phyloP scores from a whole-genome alignment of 495 filamentous ascomycete species.

The Penicillium riverlandense region DNA sequence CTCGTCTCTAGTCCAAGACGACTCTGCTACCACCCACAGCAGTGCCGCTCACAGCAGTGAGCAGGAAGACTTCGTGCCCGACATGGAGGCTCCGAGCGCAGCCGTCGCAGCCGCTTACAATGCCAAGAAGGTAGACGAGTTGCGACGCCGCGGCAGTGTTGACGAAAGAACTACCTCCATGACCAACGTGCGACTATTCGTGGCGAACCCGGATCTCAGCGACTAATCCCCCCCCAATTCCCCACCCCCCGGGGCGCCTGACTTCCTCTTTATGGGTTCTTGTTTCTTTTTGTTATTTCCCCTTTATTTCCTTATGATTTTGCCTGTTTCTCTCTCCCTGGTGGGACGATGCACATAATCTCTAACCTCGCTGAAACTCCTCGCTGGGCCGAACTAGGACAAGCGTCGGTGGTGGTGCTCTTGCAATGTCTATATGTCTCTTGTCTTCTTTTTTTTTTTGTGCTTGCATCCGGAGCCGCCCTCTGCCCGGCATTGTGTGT shows the following conservation, averaged over 20 bases:
- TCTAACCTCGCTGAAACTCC: slow-evolving; percentile 5
- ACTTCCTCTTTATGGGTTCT: background rate
- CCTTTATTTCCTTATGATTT: slow-evolving; percentile 9
- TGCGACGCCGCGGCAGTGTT: slow-evolving; percentile 81
- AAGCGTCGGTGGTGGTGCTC: slow-evolving; percentile 14
- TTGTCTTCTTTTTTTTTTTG: slow-evolving; percentile 1
- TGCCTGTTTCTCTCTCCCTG: slow-evolving; percentile 5
- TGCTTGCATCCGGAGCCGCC: slow-evolving; percentile 6
- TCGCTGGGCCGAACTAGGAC: slow-evolving; percentile 3
- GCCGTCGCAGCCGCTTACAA: slow-evolving; percentile 49
- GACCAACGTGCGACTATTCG: slow-evolving; percentile 79
- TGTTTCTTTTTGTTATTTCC: slow-evolving; percentile 7
- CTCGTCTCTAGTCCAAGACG: slow-evolving; percentile 36
- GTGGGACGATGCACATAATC: slow-evolving; percentile 21
- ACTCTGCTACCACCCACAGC: slow-evolving; percentile 29
- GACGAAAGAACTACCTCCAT: slow-evolving; percentile 83
- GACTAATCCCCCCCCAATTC: slow-evolving; percentile 42
- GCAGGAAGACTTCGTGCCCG: slow-evolving; percentile 46
- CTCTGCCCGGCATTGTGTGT: slow-evolving; percentile 1
- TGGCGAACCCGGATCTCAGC: slow-evolving; percentile 86
- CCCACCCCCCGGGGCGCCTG: no score
- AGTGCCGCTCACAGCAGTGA: slow-evolving; percentile 30
- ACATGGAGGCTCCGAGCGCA: slow-evolving; percentile 41
- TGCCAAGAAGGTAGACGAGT: slow-evolving; percentile 64
- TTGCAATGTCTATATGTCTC: slow-evolving; percentile 13